These are phyloP conservation scores for Russula sp. DNA, from an alignment of 768 basidiomycete genomes.

Conservation along the genomic window DNA sequence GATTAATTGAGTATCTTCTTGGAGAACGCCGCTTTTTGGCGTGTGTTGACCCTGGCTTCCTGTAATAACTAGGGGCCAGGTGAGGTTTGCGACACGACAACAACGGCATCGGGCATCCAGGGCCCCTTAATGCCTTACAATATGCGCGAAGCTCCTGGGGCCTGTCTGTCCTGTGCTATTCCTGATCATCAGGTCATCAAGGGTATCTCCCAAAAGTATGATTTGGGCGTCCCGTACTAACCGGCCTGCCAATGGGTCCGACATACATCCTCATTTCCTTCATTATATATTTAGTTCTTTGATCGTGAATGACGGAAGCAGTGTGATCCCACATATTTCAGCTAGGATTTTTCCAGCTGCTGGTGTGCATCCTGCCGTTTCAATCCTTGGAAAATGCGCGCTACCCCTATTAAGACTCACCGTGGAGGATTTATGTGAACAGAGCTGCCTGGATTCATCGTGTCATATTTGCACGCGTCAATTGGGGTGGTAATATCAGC, in stretches of 20 bases:
- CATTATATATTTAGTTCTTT: conserved; percentile 58
- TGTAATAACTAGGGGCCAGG: background rate
- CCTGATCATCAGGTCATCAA: conserved; percentile 31
- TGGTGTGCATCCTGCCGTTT: too few relatives aligned
- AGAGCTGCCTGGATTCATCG: too few relatives aligned
- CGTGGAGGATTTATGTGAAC: too few relatives aligned
- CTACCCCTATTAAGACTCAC: too few relatives aligned
- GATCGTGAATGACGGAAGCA: background rate
- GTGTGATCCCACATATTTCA: background rate
- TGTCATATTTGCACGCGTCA: too few relatives aligned
- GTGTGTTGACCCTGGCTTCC: conserved; percentile 33
- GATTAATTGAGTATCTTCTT: too few relatives aligned
- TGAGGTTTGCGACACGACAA: background rate
- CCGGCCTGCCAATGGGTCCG: conserved; percentile 28
- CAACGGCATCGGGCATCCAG: background rate
- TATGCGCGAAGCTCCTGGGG: background rate
- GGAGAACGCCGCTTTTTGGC: background rate
- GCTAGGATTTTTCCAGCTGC: background rate
- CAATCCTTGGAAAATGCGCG: too few relatives aligned
- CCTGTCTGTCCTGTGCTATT: background rate
- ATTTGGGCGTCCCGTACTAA: background rate
- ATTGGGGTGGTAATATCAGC: too few relatives aligned
- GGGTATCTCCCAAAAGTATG: too few relatives aligned
- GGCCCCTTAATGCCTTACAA: too few relatives aligned
- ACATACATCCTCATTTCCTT: conserved; percentile 37